Base-by-base conservation (phyloP, 192 early-diverging fungal genomes). In the Podila horticola region DNA sequence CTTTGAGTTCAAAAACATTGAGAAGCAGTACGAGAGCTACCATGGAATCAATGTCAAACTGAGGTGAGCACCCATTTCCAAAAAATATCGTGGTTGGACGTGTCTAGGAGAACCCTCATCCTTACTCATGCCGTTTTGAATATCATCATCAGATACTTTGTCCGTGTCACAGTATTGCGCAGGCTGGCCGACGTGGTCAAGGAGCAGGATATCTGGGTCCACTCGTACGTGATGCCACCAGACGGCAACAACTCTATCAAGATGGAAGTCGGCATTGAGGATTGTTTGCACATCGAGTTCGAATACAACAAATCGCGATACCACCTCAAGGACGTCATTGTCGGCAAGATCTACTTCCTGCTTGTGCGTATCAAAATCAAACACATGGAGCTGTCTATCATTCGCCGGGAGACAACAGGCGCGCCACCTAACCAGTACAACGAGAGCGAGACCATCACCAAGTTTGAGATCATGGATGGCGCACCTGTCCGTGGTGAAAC, bases 381-480 rank as follows among this genome's bases (percentile, higher is more conserved):
- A 84, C 93, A 98, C 75, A 99, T 99, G 98, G 98, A 99, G 74
- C 89, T 99, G 58, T 96, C 96, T 31, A 99, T 99, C 66, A 98
- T 99, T 65, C 92, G 97, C 17, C 89, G 98, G 22, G 98, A 99
- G 84, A 96, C 97, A 3, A 98, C 97, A 7, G 98, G 97, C 19
- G 92, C 95, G 48, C 96, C 95, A 59, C 97, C 95, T 26, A 99
- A 98, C 76, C 94, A 98, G 77, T 97, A 97, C 86, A 99, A 98
- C 82, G 98, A 99, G 86, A 96, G 94, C 84, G 98, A 99, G 84
- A 98, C 96, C 0, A 94, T 99, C 51, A 99, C 97, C 52, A 98
- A 97, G 83, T 99, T 98, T 84, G 98, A 99, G 82, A 99, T 99
- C 74, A 99, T 99, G 98, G 98, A 99, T 82, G 98, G 98, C 15